Conservation (phyloP, 208 protist genomes). For the Trypanosoma rangeli region DNA sequence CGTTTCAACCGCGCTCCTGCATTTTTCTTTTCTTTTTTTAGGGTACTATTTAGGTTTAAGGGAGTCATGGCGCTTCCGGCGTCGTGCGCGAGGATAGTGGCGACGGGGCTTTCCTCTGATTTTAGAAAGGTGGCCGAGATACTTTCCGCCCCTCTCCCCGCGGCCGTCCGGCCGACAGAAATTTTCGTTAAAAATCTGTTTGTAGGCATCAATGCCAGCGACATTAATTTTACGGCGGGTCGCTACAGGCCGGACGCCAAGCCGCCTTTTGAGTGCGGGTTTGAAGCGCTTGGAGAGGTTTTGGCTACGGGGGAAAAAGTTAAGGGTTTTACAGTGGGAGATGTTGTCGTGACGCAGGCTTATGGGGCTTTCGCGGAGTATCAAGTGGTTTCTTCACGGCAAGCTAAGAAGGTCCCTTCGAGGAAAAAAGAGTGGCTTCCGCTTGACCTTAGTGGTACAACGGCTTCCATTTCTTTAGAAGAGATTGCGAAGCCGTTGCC, state of each 20-base stretch:
- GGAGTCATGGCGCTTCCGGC: neutral
- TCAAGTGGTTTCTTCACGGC: slow-evolving; percentile 28
- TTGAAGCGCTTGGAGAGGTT: slow-evolving; percentile 84
- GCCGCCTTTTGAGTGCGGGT: slow-evolving; percentile 85
- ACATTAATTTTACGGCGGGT: slow-evolving; percentile 88
- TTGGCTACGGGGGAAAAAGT: slow-evolving; percentile 50
- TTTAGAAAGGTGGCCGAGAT: slow-evolving; percentile 67
- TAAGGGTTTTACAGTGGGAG: slow-evolving; percentile 43
- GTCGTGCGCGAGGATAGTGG: slow-evolving; percentile 59
- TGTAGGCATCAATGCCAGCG: slow-evolving; percentile 89
- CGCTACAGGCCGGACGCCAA: slow-evolving; percentile 71
- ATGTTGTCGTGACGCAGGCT: slow-evolving; percentile 67
- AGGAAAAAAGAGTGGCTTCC: slow-evolving; percentile 59
- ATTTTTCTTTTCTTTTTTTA: neutral
- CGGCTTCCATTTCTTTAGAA: slow-evolving; percentile 84
- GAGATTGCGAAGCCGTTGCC: slow-evolving; percentile 63
- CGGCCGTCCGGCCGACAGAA: slow-evolving; percentile 52
- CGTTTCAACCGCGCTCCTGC: neutral
- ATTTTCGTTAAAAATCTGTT: slow-evolving; percentile 77
- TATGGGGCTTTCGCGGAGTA: slow-evolving; percentile 86
- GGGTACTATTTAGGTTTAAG: no score
- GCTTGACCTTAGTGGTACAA: slow-evolving; percentile 81
- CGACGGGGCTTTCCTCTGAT: slow-evolving; percentile 56
- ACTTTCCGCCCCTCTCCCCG: slow-evolving; percentile 32
- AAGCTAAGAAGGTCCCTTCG: slow-evolving; percentile 37